These are phyloP conservation scores for Peterozyma toletana DNA, from an alignment of 805 yeast species.

Conservation along the genomic window DNA sequence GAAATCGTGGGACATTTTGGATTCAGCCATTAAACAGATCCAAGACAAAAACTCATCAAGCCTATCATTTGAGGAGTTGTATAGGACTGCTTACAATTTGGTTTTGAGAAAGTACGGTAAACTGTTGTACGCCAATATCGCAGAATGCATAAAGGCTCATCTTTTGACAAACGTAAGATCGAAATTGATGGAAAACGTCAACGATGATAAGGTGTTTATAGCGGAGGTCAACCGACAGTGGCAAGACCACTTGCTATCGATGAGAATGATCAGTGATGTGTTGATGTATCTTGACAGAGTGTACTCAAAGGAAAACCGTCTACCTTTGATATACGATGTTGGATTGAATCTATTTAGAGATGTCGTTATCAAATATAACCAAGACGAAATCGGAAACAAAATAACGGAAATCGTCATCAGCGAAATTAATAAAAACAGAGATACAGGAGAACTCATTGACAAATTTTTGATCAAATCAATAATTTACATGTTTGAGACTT, in stretches of 20 bases:
- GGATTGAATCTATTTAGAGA: constrained; percentile 66
- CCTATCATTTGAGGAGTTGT: constrained; percentile 76
- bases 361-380: constrained; percentile 42
- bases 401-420: constrained; percentile 42
- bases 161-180: constrained; percentile 24
- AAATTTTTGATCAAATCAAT: constrained; percentile 52
- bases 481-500: constrained; percentile 64
- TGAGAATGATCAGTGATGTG: constrained; percentile 78
- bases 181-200: constrained; percentile 7
- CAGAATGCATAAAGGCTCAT: constrained; percentile 37
- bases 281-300: constrained; percentile 84
- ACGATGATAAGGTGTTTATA: constrained; percentile 20
- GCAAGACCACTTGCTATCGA: constrained; percentile 65
- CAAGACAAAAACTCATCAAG: constrained; percentile 64
- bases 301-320: constrained; percentile 60
- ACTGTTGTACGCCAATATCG: constrained; percentile 55
- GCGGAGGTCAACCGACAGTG: constrained; percentile 38
- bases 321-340: constrained; percentile 62
- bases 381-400: constrained; percentile 41
- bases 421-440: constrained; percentile 50
- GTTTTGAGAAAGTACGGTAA: constrained; percentile 68
- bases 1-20: constrained; percentile 56
- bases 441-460: constrained; percentile 47
- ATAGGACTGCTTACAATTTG: constrained; percentile 69
- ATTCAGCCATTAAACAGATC: constrained; percentile 66